A percentile compares a stretch with the other conserved stretches of the same genome.
These are phyloP conservation scores for Strobilomyces confusus DNA, from an alignment of 768 basidiomycete species.

Conservation along the genomic window DNA sequence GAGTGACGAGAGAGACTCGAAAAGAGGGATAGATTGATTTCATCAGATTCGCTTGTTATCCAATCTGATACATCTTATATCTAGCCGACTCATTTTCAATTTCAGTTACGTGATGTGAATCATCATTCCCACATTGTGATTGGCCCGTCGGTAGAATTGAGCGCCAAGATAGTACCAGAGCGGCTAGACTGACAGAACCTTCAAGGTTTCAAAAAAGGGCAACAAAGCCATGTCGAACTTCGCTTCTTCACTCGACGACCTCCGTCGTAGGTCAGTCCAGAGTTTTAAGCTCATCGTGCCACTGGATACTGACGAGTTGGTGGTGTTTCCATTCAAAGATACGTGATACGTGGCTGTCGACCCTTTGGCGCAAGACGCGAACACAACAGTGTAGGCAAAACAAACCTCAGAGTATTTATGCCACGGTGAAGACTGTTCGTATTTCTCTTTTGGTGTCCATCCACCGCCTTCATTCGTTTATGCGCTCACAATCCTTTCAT, in stretches of 20 bases:
- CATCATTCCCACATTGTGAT: slow-evolving; percentile 13
- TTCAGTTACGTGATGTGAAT: slow-evolving; percentile 23
- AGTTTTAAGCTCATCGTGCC: background rate
- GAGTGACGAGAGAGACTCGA: slow-evolving; percentile 12
- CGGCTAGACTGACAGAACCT: too few relatives aligned
- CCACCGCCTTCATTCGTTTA: slow-evolving; percentile 1
- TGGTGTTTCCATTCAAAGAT: background rate
- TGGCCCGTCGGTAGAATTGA: slow-evolving; percentile 13
- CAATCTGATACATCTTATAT: slow-evolving; percentile 19
- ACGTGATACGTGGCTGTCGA: slow-evolving; percentile 1
- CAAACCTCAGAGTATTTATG: slow-evolving; percentile 13
- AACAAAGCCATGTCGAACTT: slow-evolving; percentile 7
- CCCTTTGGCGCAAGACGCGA: slow-evolving; percentile 8
- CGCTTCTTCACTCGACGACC: background rate
- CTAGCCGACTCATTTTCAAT: slow-evolving; percentile 27
- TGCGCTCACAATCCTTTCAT: slow-evolving; percentile 16
- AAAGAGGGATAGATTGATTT: slow-evolving; percentile 14
- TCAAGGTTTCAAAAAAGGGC: slow-evolving; percentile 13
- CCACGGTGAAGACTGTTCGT: slow-evolving; percentile 10
- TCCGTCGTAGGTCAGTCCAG: slow-evolving; percentile 11
- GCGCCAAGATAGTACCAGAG: background rate
- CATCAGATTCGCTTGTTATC: slow-evolving; percentile 5
- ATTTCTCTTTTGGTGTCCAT: slow-evolving; percentile 9
- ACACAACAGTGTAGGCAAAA: background rate
- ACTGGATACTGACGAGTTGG: slow-evolving; percentile 2